Conservation (phyloP, 495 filamentous ascomycete species). For the Podospora comata region DNA sequence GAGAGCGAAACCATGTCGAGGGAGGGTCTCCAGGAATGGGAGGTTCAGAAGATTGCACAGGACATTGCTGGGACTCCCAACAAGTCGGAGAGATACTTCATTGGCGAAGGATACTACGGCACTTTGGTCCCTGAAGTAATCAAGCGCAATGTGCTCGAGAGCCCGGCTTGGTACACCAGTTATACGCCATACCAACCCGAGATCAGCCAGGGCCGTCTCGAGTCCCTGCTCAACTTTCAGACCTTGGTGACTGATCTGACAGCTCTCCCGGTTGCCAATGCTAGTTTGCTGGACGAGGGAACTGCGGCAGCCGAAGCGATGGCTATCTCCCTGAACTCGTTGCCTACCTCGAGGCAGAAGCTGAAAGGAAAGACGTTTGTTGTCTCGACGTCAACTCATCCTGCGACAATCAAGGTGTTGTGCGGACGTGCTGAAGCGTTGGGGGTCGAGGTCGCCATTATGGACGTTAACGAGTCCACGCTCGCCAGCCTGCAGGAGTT, state of each 20-base stretch:
- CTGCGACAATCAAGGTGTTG: slow-evolving; percentile 86
- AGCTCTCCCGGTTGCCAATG: slow-evolving; percentile 85
- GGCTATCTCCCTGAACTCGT: slow-evolving; percentile 82
- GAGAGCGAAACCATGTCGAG: neutral
- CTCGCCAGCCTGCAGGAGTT: slow-evolving; percentile 64
- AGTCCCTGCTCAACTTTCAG: slow-evolving; percentile 96
- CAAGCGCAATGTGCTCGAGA: slow-evolving; percentile 90
- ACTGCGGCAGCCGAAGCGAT: slow-evolving; percentile 97
- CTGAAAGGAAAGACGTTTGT: slow-evolving; percentile 75
- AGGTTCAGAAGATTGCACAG: slow-evolving; percentile 45
- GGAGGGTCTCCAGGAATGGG: slow-evolving; percentile 37
- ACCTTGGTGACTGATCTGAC: slow-evolving; percentile 91
- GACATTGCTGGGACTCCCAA: slow-evolving; percentile 66
- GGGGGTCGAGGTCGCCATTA: slow-evolving; percentile 72
- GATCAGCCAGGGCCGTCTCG: slow-evolving; percentile 91
- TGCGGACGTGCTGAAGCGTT: slow-evolving; percentile 89
- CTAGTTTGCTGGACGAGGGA: slow-evolving; percentile 88
- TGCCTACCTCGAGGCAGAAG: slow-evolving; percentile 71
- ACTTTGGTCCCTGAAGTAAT: slow-evolving; percentile 88
- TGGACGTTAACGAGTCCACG: slow-evolving; percentile 64
- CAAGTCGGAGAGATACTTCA: slow-evolving; percentile 61
- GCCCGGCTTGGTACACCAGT: slow-evolving; percentile 96
- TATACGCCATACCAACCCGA: slow-evolving; percentile 99
- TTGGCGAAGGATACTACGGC: slow-evolving; percentile 85
- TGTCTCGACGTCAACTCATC: slow-evolving; percentile 78